Conservation (phyloP, 2,329 filamentous ascomycete genomes). For the Phaeosphaeria sp. region DNA sequence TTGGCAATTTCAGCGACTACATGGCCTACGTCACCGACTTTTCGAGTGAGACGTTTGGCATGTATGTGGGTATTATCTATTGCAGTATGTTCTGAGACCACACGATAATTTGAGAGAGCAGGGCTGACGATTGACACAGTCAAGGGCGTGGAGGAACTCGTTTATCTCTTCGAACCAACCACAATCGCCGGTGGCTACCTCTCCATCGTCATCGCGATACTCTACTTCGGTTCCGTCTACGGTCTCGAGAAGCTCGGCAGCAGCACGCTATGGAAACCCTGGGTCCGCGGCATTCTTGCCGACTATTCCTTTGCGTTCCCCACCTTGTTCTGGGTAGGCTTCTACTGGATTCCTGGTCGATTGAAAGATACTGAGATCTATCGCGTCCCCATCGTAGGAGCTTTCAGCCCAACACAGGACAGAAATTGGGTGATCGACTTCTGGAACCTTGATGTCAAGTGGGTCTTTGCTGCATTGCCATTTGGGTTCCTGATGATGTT, state of each 20-base stretch:
- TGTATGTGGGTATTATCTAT: conserved; percentile 65
- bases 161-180: conserved; percentile 56
- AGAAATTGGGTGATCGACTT: conserved; percentile 61
- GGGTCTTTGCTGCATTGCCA: conserved; percentile 61
- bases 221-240: conserved; percentile 61
- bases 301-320: conserved; percentile 59
- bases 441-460: conserved; percentile 59
- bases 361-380: conserved; percentile 52
- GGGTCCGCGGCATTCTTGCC: conserved; percentile 55
- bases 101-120: no score
- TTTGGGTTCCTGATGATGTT: conserved; percentile 63
- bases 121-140: conserved; percentile 41
- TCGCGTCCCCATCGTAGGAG: conserved; percentile 52
- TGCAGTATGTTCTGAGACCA: conserved; percentile 48
- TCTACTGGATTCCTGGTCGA: conserved; percentile 59
- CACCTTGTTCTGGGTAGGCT: conserved; percentile 63
- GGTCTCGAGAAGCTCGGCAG: conserved; percentile 58
- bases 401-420: conserved; percentile 57
- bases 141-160: conserved; percentile 64
- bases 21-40: conserved; percentile 67
- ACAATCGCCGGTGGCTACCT: conserved; percentile 56
- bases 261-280: conserved; percentile 54
- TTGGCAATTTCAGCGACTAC: conserved; percentile 63
- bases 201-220: conserved; percentile 58
- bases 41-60: conserved; percentile 60